phyloP scores from a whole-genome alignment of 352 stramenopile genomes.

The Phytophthora pistaciae region DNA sequence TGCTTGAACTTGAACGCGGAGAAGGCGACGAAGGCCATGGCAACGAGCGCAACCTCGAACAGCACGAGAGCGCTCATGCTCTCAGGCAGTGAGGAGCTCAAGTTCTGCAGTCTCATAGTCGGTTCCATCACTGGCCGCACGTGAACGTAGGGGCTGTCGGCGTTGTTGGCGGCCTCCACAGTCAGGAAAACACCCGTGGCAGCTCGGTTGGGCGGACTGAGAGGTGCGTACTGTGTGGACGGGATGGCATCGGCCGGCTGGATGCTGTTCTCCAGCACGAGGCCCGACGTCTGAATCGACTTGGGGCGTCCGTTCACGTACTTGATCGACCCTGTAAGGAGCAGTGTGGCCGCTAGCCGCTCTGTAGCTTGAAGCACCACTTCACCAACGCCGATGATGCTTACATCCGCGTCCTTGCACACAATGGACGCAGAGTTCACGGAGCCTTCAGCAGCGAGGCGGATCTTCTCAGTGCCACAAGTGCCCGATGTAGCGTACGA shows the following conservation, averaged over 20 bases:
- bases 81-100: constrained; percentile 26
- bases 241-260: constrained; percentile 19
- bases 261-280: constrained; percentile 30
- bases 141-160: constrained; percentile 31
- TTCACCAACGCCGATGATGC: constrained; percentile 49
- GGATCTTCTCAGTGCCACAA: constrained; percentile 40
- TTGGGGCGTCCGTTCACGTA: constrained; percentile 47
- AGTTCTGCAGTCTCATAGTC: constrained; percentile 20
- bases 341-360: constrained; percentile 34
- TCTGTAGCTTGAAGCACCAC: constrained; percentile 52
- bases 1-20: constrained; percentile 40
- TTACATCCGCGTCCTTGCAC: constrained; percentile 50
- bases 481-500: constrained; percentile 45
- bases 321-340: constrained; percentile 44
- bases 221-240: constrained; percentile 1
- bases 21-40: constrained; percentile 25
- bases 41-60: constrained; percentile 26
- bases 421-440: constrained; percentile 51
- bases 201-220: constrained; percentile 15
- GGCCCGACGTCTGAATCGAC: constrained; percentile 36
- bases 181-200: constrained; percentile 28
- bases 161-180: constrained; percentile 29
- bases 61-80: constrained; percentile 37
- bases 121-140: constrained; percentile 10
- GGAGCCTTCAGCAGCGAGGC: constrained; percentile 41